Evolutionary conservation across 116 monocot genomes (phyloP).

Genomic region (Papilionanthe hybrid): DNA sequence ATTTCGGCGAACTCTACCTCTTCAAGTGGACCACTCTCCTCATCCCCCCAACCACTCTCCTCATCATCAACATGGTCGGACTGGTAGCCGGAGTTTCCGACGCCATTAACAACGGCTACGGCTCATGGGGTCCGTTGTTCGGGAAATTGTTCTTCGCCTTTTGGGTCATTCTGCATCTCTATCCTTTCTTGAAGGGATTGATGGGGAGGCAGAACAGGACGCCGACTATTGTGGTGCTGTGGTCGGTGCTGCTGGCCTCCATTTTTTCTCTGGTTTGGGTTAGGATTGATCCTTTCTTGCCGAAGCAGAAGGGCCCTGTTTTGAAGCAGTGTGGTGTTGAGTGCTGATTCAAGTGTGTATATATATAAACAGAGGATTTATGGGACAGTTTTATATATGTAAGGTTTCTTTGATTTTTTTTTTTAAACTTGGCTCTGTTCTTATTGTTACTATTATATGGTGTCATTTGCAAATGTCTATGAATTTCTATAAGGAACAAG

Average conservation of each 20-base stretch:
- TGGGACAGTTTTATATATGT: too few species aligned
- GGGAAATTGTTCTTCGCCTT: slow-evolving; percentile 93
- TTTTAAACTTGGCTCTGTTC: too few species aligned
- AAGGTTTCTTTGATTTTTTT: too few species aligned
- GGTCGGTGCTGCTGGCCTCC: slow-evolving; percentile 80
- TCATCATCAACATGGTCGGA: slow-evolving; percentile 93
- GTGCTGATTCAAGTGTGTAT: slow-evolving; percentile 26
- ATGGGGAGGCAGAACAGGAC: slow-evolving; percentile 96
- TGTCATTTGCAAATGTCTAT: too few species aligned
- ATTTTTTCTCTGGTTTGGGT: slow-evolving; percentile 98
- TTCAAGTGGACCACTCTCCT: slow-evolving; percentile 93
- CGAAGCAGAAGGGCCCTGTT: slow-evolving; percentile 59
- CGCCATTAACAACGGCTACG: slow-evolving; percentile 91
- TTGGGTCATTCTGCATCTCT: slow-evolving; percentile 91
- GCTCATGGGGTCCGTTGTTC: slow-evolving; percentile 85
- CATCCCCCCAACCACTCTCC: slow-evolving; percentile 78
- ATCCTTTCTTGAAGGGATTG: slow-evolving; percentile 88
- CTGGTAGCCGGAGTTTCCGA: slow-evolving; percentile 86
- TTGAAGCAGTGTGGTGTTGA: slow-evolving; percentile 95
- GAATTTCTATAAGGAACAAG: too few species aligned
- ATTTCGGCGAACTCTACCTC: slow-evolving; percentile 78
- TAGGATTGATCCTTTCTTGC: slow-evolving; percentile 88
- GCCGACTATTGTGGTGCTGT: slow-evolving; percentile 89
- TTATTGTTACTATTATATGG: too few species aligned
- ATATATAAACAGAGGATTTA: too few species aligned